Evolutionary conservation across 257 asterid species (phyloP), one percentile per base, ranked within the genome.

Genomic region (Solanum arcanum): DNA sequence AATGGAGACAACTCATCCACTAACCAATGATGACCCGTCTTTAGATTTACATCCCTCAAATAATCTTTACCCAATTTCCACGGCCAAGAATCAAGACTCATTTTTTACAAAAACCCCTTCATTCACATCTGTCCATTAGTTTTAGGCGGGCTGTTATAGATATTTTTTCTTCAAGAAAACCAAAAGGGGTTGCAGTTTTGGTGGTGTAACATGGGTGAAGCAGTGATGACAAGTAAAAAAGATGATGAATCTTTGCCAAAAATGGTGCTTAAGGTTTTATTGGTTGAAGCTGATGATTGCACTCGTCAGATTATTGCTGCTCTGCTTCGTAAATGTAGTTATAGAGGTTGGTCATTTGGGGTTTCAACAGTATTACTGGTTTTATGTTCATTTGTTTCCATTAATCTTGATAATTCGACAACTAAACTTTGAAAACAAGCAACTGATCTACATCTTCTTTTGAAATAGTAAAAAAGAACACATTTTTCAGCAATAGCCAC

Each of bases 221-320:
- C 89, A 42, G 91, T 89, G 92, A 81, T 91, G 90, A 89, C 89
- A 92, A 70, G 92, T 87, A 42, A 37, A 80, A n/a, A 39, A 85
- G 20, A 42, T 81, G 88, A 44, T 86, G 72, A 70, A 86, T 86
- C 90, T 87, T 95, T 96, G 23, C 98, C 99, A 0, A 92, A 92
- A 75, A 93, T 89, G 98, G 93, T 76, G 88, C 88, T 97, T 69
- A 93, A 98, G 81, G 99, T 97, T 74, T 91, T 97, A 88, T 86
- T 97, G 59, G 99, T 97, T 3, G 99, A 97, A 91, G 92, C 98
- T 52, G 99, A 97, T 88, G 99, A 95, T 88, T 96, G 98, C 14
- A 95, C 99, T 21, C 90, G 99, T 90, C 99, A 97, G 89, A 96
- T 97, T 90, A 97, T 97, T 64, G 89, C 98, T 47, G 98, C 98